Percentiles rank a stretch among this genome's conserved stretches.
phyloP scores from a whole-genome alignment of 805 yeast species.

The Metschnikowia henanensis region DNA sequence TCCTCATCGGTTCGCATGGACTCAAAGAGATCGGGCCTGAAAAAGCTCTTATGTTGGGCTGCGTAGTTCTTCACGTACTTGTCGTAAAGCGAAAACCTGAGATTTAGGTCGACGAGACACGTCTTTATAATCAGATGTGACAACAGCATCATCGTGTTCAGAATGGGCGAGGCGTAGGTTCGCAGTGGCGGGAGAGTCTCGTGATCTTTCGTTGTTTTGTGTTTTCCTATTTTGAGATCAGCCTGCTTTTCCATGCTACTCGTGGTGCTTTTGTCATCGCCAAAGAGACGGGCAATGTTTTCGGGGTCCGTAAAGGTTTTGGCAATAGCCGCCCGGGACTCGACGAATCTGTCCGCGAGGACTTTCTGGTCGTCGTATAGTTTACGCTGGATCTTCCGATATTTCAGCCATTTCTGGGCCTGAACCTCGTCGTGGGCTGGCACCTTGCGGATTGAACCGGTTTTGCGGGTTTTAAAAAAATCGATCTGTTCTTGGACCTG shows the following conservation, averaged over 20 bases:
- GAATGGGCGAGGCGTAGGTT: slow-evolving; percentile 20
- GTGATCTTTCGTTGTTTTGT: neutral
- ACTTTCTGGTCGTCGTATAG: neutral
- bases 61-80: slow-evolving; percentile 2
- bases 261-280: neutral
- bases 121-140: slow-evolving; percentile 25
- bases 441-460: neutral
- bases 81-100: slow-evolving; percentile 21
- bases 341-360: slow-evolving; percentile 3
- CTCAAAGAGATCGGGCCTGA: slow-evolving; percentile 20
- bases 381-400: neutral
- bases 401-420: neutral
- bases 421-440: neutral
- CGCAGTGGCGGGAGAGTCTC: neutral
- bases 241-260: no score
- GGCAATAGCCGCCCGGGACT: slow-evolving; percentile 1
- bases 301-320: neutral
- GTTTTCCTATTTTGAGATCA: neutral
- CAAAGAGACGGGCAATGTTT: slow-evolving; percentile 13
- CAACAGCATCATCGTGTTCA: slow-evolving; percentile 24
- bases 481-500: slow-evolving; percentile 12
- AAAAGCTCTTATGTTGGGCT: slow-evolving; percentile 4
- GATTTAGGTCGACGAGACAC: slow-evolving; percentile 30
- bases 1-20: slow-evolving; percentile 17
- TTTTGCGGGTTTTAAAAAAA: slow-evolving; percentile 6